Evolutionary conservation across 768 basidiomycete species (phyloP), one percentile per base, ranked within the genome.

Genomic region (Lentinula boryana): DNA sequence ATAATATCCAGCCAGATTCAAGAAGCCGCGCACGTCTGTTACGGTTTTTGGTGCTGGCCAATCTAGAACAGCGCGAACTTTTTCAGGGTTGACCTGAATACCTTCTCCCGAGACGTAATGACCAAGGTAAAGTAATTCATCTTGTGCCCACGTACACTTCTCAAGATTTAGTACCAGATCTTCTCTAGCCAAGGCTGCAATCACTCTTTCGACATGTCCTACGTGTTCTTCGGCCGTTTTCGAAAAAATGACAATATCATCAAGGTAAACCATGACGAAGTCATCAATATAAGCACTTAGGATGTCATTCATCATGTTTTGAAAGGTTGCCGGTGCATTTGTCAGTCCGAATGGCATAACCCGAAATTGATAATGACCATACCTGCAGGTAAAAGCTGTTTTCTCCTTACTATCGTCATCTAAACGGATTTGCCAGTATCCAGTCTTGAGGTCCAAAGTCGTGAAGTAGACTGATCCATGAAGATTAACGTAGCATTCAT

Each of bases 381-480:
- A 73, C 23, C 68, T 68, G 4, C 70, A 73, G 9, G 65, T 58
- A 67, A 80, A 79, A 0, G 75, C 74, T 1, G 74, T 77, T 23
- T 60, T 60, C 57, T 76, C 75, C 69, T 70, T 72, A 57, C 72
- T 71, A 0, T 72, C 71, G 8, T 68, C 62, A 16, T 62, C 62
- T n/a, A 80, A 68, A 9, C 73, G 65, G 27, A 78, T 61, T 3
- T 71, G 68, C 62, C 76, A 68, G 63, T 71, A 79, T 1, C 68
- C 72, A 9, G 65, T 60, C 10, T 64, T 62, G 9, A 78, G 69
- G 63, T 79, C 74, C 23, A 78, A 51, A 33, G 65, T 65, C 6
- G 69, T 66, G 60, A 68, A 74, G 36, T 68, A 31, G 12, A 46
- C 51, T 16, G 64, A 62, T 27, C 63, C 60, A 36, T 68, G 27